A percentile compares a stretch with the other conserved stretches of the same genome.
Conservation (phyloP, 73 alveolate genomes). For the Effrenium voratum region DNA sequence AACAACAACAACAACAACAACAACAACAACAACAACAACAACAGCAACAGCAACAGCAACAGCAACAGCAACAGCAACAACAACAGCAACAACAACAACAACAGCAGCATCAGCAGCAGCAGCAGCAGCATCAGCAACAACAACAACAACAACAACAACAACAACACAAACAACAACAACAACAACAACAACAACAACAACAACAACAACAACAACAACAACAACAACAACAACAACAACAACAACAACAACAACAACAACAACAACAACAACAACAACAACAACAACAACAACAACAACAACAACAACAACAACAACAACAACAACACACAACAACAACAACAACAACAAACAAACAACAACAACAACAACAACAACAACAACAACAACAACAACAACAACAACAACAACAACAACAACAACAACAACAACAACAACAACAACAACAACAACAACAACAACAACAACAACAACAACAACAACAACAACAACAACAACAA, state of each 20-base stretch:
- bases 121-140: neutral
- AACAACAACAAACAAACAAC: no score
- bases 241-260: neutral
- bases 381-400: neutral
- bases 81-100: neutral
- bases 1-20: conserved; percentile 8
- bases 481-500: neutral
- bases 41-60: neutral
- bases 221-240: neutral
- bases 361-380: neutral
- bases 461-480: neutral
- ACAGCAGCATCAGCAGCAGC: neutral
- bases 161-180: neutral
- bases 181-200: neutral
- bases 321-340: neutral
- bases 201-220: neutral
- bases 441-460: no score
- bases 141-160: neutral
- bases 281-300: neutral
- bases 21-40: conserved; percentile 3
- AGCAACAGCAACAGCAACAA: no score
- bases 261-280: neutral
- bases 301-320: neutral
- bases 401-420: neutral
- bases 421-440: neutral